phyloP scores from a whole-genome alignment of 148 eudicot species.

The Cornus suecica region DNA sequence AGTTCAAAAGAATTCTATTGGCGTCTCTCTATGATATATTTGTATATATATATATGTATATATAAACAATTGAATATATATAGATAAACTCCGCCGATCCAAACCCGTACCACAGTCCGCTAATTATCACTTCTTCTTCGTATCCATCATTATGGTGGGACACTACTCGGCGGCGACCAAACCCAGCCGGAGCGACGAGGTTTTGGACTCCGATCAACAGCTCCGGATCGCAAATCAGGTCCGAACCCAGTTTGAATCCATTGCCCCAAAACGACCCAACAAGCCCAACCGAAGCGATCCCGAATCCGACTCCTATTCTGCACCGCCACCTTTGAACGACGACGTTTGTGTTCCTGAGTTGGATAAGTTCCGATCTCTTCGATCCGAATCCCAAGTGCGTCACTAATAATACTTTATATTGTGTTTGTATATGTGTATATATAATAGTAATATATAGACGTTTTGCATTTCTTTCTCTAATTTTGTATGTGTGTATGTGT shows the following conservation, averaged over 20 bases:
- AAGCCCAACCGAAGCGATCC: slow-evolving; percentile 71
- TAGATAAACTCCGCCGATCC: not conserved
- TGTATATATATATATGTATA: not conserved
- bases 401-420: not conserved
- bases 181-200: slow-evolving; percentile 80
- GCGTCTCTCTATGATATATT: not conserved
- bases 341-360: slow-evolving; percentile 42
- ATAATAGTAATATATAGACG: no score
- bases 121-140: no score
- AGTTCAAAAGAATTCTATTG: not conserved
- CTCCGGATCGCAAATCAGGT: slow-evolving; percentile 38
- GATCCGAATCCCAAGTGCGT: slow-evolving; percentile 39
- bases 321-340: slow-evolving; percentile 14
- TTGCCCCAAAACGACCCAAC: slow-evolving; percentile 46
- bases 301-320: slow-evolving; percentile 51
- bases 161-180: slow-evolving; percentile 29
- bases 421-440: not conserved
- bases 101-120: not conserved
- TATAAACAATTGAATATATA: no score
- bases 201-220: slow-evolving; percentile 44
- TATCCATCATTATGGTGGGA: slow-evolving; percentile 17
- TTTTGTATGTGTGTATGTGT: not conserved
- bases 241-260: slow-evolving; percentile 43
- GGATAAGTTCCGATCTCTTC: slow-evolving; percentile 48
- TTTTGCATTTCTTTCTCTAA: not conserved